Percentiles rank a stretch among this genome's conserved stretches.
phyloP scores from a whole-genome alignment of 495 filamentous ascomycete species.

The Hyphodiscus hymeniophilus region DNA sequence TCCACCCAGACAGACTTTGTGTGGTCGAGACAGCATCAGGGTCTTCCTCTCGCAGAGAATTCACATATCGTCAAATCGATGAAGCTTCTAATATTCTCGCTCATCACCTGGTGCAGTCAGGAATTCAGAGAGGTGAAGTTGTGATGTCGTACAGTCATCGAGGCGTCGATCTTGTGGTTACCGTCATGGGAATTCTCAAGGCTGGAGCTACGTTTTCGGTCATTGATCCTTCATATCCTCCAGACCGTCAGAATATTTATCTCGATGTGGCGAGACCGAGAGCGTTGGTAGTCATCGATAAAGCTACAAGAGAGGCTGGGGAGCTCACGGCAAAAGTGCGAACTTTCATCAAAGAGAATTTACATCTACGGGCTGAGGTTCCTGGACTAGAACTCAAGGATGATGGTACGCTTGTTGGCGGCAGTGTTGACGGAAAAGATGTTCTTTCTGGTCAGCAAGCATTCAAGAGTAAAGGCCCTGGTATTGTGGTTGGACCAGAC shows the following conservation, averaged over 20 bases:
- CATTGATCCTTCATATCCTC: constrained; percentile 84
- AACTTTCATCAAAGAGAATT: constrained; percentile 63
- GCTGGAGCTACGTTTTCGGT: constrained; percentile 70
- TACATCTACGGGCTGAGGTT: constrained; percentile 66
- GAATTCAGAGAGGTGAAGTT: constrained; percentile 73
- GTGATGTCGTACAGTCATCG: constrained; percentile 91
- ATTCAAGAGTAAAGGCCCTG: constrained; percentile 50
- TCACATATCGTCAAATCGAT: constrained; percentile 85
- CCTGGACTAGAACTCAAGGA: constrained; percentile 67
- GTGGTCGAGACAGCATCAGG: constrained; percentile 73
- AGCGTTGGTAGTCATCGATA: constrained; percentile 71
- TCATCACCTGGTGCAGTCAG: constrained; percentile 65
- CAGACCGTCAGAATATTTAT: constrained; percentile 81
- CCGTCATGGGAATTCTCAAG: constrained; percentile 54
- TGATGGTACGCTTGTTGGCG: constrained; percentile 67
- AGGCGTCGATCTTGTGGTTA: constrained; percentile 62
- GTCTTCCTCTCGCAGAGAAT: constrained; percentile 51
- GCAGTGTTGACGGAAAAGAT: constrained; percentile 55
- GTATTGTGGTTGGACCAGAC: constrained; percentile 83
- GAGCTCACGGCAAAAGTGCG: constrained; percentile 60
- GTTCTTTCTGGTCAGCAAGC: constrained; percentile 47
- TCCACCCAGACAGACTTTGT: constrained; percentile 69
- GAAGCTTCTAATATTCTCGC: constrained; percentile 76
- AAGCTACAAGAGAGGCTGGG: constrained; percentile 65
- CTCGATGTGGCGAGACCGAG: constrained; percentile 80